These are phyloP conservation scores for Cardamine occulta DNA, from an alignment of 345 rosid species.

Conservation along the genomic window DNA sequence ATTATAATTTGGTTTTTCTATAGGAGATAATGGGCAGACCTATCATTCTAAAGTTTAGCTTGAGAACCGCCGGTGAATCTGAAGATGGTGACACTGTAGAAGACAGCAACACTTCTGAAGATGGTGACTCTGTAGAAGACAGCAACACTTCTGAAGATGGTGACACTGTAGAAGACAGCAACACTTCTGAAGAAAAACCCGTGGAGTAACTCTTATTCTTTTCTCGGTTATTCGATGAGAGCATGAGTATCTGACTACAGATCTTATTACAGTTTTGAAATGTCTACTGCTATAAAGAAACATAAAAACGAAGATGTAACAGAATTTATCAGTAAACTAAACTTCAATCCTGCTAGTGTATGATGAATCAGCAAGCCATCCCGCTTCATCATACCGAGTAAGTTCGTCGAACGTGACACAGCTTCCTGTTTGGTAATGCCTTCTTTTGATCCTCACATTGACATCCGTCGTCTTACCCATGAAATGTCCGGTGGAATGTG, in stretches of 20 bases:
- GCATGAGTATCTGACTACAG: constrained; percentile 25
- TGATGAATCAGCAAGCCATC: constrained; percentile 41
- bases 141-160: constrained; percentile 17
- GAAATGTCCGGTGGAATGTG: constrained; percentile 84
- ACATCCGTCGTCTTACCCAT: constrained; percentile 39
- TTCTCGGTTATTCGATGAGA: constrained; percentile 15
- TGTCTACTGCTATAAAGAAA: constrained; percentile 35
- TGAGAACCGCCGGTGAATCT: constrained; percentile 52
- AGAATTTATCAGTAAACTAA: constrained; percentile 30
- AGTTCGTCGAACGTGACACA: constrained; percentile 62
- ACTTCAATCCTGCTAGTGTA: constrained; percentile 32
- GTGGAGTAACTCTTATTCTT: constrained; percentile 39
- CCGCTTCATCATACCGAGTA: constrained; percentile 24
- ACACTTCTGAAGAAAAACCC: constrained; percentile 34
- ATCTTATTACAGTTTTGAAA: constrained; percentile 42
- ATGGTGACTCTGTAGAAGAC: constrained; percentile 17
- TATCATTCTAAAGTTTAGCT: constrained; percentile 66
- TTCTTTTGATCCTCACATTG: constrained; percentile 47
- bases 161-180: constrained; percentile 37
- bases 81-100: not conserved
- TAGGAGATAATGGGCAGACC: constrained; percentile 92
- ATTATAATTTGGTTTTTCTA: constrained; percentile 24
- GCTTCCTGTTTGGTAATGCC: constrained; percentile 57
- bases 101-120: too few species aligned
- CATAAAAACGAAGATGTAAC: constrained; percentile 11